phyloP scores from a whole-genome alignment of 148 eudicot species.

The Heliamphora exappendiculata region DNA sequence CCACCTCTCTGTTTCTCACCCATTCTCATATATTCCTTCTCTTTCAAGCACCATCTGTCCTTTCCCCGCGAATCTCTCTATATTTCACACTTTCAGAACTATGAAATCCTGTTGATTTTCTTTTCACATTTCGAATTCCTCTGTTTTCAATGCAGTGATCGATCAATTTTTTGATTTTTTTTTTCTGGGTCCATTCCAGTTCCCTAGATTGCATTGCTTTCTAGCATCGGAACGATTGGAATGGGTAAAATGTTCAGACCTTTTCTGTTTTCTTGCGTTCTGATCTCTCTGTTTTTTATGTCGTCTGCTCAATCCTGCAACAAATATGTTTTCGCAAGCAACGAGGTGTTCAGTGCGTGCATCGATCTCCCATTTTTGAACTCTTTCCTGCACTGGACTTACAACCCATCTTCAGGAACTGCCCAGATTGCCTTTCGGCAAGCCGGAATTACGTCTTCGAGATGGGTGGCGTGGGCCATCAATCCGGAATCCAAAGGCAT shows the following conservation, averaged over 20 bases:
- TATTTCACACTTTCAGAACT: no score
- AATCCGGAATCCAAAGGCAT: slow-evolving; percentile 44
- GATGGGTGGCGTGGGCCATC: slow-evolving; percentile 67
- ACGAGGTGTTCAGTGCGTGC: slow-evolving; percentile 37
- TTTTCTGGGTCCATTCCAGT: neutral
- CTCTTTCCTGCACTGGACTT: slow-evolving; percentile 62
- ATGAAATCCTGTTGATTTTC: no score
- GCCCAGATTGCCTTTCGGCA: slow-evolving; percentile 54
- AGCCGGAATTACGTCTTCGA: slow-evolving; percentile 18
- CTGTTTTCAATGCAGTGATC: neutral
- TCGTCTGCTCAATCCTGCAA: slow-evolving; percentile 35
- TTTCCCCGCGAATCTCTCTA: neutral
- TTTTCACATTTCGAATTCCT: neutral
- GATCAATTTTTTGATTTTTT: neutral
- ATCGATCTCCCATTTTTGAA: slow-evolving; percentile 44
- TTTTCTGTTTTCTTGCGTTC: slow-evolving; percentile 11
- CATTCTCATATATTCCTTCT: slow-evolving; percentile 8
- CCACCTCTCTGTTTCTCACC: neutral
- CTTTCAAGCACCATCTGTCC: neutral
- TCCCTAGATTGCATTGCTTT: neutral
- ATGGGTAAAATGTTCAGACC: slow-evolving; percentile 15
- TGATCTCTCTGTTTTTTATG: slow-evolving; percentile 23
- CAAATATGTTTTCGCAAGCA: slow-evolving; percentile 30
- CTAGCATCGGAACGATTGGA: neutral
- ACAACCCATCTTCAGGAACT: slow-evolving; percentile 32